Percentiles rank a stretch among this genome's conserved stretches.
phyloP scores from a whole-genome alignment of 2,329 filamentous ascomycete genomes.

The Aspergillus amoenus region DNA sequence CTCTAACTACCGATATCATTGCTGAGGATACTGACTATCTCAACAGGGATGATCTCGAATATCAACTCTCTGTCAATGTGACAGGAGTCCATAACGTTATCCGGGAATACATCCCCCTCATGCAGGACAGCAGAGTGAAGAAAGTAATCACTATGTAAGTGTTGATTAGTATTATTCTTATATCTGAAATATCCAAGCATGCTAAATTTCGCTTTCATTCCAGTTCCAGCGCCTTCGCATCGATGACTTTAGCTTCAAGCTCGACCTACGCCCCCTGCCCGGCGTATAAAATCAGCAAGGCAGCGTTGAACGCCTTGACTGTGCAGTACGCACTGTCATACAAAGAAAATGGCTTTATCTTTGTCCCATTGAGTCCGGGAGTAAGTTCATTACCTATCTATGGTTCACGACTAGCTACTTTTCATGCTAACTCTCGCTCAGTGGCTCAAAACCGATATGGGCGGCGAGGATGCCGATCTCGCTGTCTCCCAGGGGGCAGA shows the following conservation, averaged over 20 bases:
- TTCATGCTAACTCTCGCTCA: slow-evolving; percentile 14
- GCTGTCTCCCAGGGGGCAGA: slow-evolving; percentile 39
- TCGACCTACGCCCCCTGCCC: slow-evolving; percentile 25
- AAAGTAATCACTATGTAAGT: slow-evolving; percentile 47
- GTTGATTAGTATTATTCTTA: background rate
- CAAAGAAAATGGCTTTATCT: slow-evolving; percentile 41
- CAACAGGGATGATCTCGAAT: slow-evolving; percentile 36
- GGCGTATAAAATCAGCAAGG: slow-evolving; percentile 48
- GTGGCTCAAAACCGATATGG: slow-evolving; percentile 51
- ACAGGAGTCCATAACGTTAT: slow-evolving; percentile 42
- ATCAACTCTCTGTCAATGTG: slow-evolving; percentile 45
- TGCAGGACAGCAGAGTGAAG: slow-evolving; percentile 41
- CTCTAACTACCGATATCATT: background rate
- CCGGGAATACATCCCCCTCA: slow-evolving; percentile 38
- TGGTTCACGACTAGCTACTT: background rate
- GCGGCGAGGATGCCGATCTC: slow-evolving; percentile 43
- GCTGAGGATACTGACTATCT: background rate
- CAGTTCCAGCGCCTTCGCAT: slow-evolving; percentile 46
- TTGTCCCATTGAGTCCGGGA: slow-evolving; percentile 45
- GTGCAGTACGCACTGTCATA: slow-evolving; percentile 31
- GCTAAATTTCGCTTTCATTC: background rate
- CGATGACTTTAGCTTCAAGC: slow-evolving; percentile 31
- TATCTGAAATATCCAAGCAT: background rate
- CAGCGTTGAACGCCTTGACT: slow-evolving; percentile 50
- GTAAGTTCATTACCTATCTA: slow-evolving; percentile 31